Evolutionary conservation across 1,139 yeast species (phyloP), one percentile per base, ranked within the genome.

Genomic region (Kodamaea derodonti): DNA sequence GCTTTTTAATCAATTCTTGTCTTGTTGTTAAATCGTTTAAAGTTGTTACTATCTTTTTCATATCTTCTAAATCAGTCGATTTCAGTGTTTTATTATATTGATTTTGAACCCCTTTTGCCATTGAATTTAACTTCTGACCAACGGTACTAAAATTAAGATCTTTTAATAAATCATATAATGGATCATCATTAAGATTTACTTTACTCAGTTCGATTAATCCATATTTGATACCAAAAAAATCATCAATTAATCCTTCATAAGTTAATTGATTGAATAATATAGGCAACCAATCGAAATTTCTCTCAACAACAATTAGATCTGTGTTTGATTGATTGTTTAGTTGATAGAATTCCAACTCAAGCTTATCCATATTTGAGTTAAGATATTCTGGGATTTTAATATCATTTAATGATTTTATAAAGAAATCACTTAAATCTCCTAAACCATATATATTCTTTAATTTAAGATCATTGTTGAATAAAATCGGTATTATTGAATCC

Each of bases 191-290:
- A 31, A 82, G 69, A 23, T 72, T 62, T 6, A 23, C 9, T 40
- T 25, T 25, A 14, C 17, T 25, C 22, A 18, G 22, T 24, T 72
- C 69, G 11, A 87, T 87, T 39, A 78, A 60, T 49, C 79, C 79
- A 45, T 80, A 75, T 14, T 87, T 63, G 13, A 79, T 61, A 3
- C 73, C 76, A 47, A 79, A 69, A 16, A 80, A 57, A 51, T 88
- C 96, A 52, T 86, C 90, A 15, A 88, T 65, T 11, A 92, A 64
- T 0, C 98, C 98, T 24, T 77, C 72, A 52, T 90, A 92, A 2
- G 87, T 84, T 46, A 88, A 61, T 49, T 92, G 97, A 24, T 80
- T 78, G 41, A 87, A 61, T 11, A 86, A 51, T 2, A 88, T 81
- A 0, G 95, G 78, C 5, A 83, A 54, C 32, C 77, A 70, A 58